A percentile compares a stretch with the other conserved stretches of the same genome.
Conservation (phyloP, 805 yeast genomes). For the Yamadazyma endophytica region DNA sequence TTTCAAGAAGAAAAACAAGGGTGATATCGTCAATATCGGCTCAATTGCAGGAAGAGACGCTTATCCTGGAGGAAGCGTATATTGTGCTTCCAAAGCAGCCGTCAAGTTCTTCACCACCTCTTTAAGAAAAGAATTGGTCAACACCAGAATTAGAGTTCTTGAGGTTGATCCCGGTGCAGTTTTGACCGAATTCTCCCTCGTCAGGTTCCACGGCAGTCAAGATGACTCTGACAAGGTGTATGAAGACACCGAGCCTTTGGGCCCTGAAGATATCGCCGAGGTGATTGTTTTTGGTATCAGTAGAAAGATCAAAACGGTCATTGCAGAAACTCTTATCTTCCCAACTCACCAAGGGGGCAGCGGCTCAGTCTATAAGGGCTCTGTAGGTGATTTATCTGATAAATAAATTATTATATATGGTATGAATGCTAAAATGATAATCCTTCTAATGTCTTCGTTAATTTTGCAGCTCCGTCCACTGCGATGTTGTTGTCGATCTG, state of each 20-base stretch:
- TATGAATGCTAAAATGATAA: conserved; percentile 46
- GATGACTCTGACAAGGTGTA: conserved; percentile 29
- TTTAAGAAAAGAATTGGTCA: conserved; percentile 34
- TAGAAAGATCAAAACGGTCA: conserved; percentile 31
- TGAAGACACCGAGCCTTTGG: conserved; percentile 30
- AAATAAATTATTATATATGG: too few relatives aligned
- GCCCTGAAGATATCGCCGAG: conserved; percentile 36
- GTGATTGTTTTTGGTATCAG: conserved; percentile 32
- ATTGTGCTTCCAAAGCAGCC: conserved; percentile 38
- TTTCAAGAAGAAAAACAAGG: conserved; percentile 31
- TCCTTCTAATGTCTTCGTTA: conserved; percentile 58
- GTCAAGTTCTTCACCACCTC: conserved; percentile 29
- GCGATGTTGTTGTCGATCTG: conserved; percentile 49
- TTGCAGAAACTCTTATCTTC: conserved; percentile 36
- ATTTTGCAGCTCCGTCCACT: conserved; percentile 60
- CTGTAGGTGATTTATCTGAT: too few relatives aligned
- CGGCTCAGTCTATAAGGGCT: conserved; percentile 17
- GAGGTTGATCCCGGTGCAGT: conserved; percentile 42
- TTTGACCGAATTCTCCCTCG: conserved; percentile 34
- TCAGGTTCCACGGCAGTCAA: conserved; percentile 30
- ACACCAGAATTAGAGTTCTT: conserved; percentile 31
- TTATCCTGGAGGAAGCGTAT: conserved; percentile 35
- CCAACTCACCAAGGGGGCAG: conserved; percentile 38
- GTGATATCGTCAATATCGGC: conserved; percentile 35
- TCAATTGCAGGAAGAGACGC: conserved; percentile 36